Evolutionary conservation across 108 stramenopile genomes (phyloP).

Genomic region (Hondaea fermentalgiana): DNA sequence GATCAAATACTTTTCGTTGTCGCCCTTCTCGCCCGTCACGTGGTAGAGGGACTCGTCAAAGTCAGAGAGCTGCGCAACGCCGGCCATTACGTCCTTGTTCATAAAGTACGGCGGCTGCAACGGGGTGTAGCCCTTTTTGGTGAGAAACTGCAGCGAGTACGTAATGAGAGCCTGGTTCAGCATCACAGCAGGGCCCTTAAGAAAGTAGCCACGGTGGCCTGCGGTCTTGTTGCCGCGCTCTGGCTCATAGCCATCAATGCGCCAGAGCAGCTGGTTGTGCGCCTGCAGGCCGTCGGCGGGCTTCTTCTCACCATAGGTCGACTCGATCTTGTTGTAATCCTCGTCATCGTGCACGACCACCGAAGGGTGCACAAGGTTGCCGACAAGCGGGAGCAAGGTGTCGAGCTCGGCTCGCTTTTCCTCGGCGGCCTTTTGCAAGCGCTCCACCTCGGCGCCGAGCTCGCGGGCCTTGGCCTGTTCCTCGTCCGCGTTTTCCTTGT

Average conservation of each 20-base stretch:
- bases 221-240: conserved; percentile 79
- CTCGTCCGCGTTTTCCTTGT: conserved; percentile 69
- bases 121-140: conserved; percentile 76
- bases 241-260: conserved; percentile 97
- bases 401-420: conserved; percentile 20
- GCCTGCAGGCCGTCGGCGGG: conserved; percentile 57
- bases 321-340: conserved; percentile 79
- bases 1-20: conserved; percentile 95
- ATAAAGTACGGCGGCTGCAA: conserved; percentile 98
- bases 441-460: conserved; percentile 56
- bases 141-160: conserved; percentile 87
- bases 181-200: conserved; percentile 87
- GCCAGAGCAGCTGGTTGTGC: conserved; percentile 92
- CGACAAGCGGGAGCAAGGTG: conserved; percentile 69
- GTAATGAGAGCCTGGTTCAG: conserved; percentile 98
- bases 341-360: conserved; percentile 87
- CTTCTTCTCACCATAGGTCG: conserved; percentile 58
- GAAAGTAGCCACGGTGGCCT: conserved; percentile 95
- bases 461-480: conserved; percentile 75
- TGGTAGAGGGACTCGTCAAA: conserved; percentile 99
- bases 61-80: conserved; percentile 96
- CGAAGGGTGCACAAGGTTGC: conserved; percentile 89
- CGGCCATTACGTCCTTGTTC: conserved; percentile 99
- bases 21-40: conserved; percentile 84
- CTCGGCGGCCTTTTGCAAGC: conserved; percentile 44